Evolutionary conservation across 495 filamentous ascomycete species (phyloP).

Genomic region (Aspergillus heteromorphus): DNA sequence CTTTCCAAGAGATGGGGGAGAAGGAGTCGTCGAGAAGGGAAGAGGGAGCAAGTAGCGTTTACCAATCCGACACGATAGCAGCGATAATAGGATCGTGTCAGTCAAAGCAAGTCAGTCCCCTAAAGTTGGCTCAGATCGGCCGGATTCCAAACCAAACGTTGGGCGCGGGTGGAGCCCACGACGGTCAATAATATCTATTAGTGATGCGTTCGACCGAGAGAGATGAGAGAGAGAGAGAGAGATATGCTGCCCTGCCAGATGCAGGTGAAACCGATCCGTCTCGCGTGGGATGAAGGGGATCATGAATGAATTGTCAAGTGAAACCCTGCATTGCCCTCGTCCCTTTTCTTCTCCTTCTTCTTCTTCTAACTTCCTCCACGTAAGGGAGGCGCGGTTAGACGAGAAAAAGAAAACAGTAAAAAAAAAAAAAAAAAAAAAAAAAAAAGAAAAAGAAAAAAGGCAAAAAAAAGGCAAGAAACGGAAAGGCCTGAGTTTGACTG

Average conservation of each 20-base stretch:
- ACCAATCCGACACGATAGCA: background rate
- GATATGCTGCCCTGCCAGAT: background rate
- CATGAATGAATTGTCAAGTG: too few relatives aligned
- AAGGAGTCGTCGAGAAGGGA: too few relatives aligned
- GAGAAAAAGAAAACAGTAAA: too few relatives aligned
- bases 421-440: background rate
- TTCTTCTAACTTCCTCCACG: too few relatives aligned
- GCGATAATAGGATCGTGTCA: background rate
- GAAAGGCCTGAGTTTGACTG: too few relatives aligned
- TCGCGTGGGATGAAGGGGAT: background rate
- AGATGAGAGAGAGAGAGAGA: too few relatives aligned
- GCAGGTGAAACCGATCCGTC: background rate
- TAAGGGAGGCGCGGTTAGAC: background rate
- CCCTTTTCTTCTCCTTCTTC: too few relatives aligned
- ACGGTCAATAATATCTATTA: background rate
- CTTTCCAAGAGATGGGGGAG: too few relatives aligned
- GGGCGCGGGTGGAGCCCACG: background rate
- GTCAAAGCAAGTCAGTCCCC: too few relatives aligned
- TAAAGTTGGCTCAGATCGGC: too few relatives aligned
- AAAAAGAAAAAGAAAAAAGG: conserved; percentile 9
- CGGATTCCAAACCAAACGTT: background rate
- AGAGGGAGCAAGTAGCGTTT: too few relatives aligned
- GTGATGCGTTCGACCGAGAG: background rate
- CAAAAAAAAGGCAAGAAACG: conserved; percentile 5
- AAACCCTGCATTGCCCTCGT: too few relatives aligned